Evolutionary conservation across 768 basidiomycete genomes (phyloP).

Genomic region (Auricularia heimuer): DNA sequence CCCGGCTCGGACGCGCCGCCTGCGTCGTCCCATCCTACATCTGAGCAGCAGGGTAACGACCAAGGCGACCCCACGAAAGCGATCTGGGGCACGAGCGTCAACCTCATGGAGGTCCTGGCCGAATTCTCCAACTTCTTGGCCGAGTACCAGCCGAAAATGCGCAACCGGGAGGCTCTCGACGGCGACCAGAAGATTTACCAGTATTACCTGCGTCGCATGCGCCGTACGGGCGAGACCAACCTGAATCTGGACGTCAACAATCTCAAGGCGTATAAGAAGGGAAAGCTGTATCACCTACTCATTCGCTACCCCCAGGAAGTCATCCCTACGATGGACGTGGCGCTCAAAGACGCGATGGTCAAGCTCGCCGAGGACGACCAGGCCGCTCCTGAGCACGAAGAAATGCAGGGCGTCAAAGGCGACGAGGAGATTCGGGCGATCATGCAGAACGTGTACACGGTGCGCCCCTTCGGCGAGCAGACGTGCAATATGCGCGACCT

Average conservation of each 20-base stretch:
- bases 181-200: constrained; percentile 70
- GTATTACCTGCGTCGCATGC: constrained; percentile 71
- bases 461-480: constrained; percentile 79
- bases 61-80: constrained; percentile 34
- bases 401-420: constrained; percentile 65
- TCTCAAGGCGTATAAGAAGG: constrained; percentile 74
- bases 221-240: constrained; percentile 85
- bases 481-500: constrained; percentile 90
- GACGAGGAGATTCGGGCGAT: constrained; percentile 86
- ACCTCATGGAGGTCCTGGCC: constrained; percentile 83
- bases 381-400: constrained; percentile 47
- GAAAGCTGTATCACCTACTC: constrained; percentile 66
- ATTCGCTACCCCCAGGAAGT: constrained; percentile 95
- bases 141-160: constrained; percentile 90
- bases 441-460: constrained; percentile 81
- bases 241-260: constrained; percentile 87
- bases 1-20: constrained; percentile 30
- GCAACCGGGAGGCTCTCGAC: constrained; percentile 57
- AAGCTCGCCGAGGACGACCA: constrained; percentile 78
- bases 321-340: constrained; percentile 94
- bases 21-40: constrained; percentile 51
- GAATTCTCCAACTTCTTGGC: constrained; percentile 80
- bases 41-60: constrained; percentile 73
- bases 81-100: constrained; percentile 97
- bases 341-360: constrained; percentile 86